Conservation (phyloP, 2,329 filamentous ascomycete genomes). For the Colletotrichum higginsianum region DNA sequence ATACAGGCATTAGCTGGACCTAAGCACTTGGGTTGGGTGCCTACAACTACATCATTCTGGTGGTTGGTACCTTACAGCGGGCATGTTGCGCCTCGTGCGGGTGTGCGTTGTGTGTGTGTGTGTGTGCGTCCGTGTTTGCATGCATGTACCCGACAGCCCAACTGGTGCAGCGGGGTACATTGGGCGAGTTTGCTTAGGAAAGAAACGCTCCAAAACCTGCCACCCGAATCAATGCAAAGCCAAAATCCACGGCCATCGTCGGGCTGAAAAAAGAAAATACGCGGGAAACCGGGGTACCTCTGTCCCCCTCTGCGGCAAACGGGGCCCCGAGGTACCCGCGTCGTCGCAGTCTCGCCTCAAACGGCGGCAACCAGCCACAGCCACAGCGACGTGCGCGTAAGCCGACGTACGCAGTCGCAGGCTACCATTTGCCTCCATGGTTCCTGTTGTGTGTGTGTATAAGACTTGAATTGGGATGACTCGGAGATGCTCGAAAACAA, state of each 20-base stretch:
- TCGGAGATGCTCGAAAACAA: slow-evolving; percentile 1
- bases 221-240: slow-evolving; percentile 23
- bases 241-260: neutral
- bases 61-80: slow-evolving; percentile 2
- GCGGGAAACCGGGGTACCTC: slow-evolving; percentile 19
- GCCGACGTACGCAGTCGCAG: slow-evolving; percentile 15
- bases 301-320: neutral
- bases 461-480: neutral
- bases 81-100: too few relatives aligned
- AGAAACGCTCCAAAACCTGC: slow-evolving; percentile 1
- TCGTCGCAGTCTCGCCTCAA: neutral
- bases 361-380: slow-evolving; percentile 43
- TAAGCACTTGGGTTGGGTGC: slow-evolving; percentile 13
- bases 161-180: slow-evolving; percentile 1
- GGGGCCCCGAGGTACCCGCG: neutral
- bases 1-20: slow-evolving; percentile 27
- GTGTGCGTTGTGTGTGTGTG: too few relatives aligned
- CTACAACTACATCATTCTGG: slow-evolving; percentile 21
- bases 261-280: slow-evolving; percentile 11
- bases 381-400: slow-evolving; percentile 53
- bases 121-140: too few relatives aligned
- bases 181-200: neutral
- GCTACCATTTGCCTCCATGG: slow-evolving; percentile 1
- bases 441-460: neutral
- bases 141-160: slow-evolving; percentile 11